Evolutionary conservation across 1,139 yeast genomes (phyloP), one percentile per base, ranked within the genome.

Genomic region (Magnusiomyces ingens): DNA sequence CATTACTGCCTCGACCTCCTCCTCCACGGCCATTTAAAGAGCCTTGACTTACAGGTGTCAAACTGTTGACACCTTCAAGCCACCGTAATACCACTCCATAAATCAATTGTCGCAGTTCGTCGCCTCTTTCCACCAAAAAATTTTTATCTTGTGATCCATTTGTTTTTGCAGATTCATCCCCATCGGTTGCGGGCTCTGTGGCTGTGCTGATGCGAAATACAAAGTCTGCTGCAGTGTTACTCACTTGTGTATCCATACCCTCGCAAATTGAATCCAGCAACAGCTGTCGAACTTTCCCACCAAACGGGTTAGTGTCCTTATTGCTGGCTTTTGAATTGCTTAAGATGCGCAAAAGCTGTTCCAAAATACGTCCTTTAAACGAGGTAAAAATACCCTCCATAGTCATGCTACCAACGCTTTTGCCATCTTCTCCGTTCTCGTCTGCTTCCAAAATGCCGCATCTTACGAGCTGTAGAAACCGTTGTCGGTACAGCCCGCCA

Each of bases 161-260:
- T 8, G 4, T 26, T 26, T 26, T 8, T 26, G 4, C 48, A 2
- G 6, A 13, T 42, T n/a, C 17, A 18, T 13, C 15, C 32, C 37
- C 15, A 38, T 8, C 35, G 41, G 21, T 35, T 46, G 41, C 22
- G 15, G 2, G n/a, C 13, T 11, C 17, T 42, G 45, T 18, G 13
- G 4, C 21, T 13, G 32, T 22, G 32, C 50, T 38, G 12, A 52
- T 18, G 26, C 43, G 47, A 40, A 45, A 42, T 18, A 46, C 51
- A 49, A 52, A 49, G 29, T 52, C 52, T 15, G 52, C 55, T 3
- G 55, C 47, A 13, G 42, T 43, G 19, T 52, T 52, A 11, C 52
- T 48, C 3, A 52, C 48, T 11, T 49, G 50, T 11, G 55, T 49
- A 17, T 15, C 18, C 32, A 52, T 17, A 3, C 46, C 29, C n/a